A percentile compares a stretch with the other conserved stretches of the same genome.
phyloP scores from a whole-genome alignment of 139 green algal species.

The Micractinium conductrix region DNA sequence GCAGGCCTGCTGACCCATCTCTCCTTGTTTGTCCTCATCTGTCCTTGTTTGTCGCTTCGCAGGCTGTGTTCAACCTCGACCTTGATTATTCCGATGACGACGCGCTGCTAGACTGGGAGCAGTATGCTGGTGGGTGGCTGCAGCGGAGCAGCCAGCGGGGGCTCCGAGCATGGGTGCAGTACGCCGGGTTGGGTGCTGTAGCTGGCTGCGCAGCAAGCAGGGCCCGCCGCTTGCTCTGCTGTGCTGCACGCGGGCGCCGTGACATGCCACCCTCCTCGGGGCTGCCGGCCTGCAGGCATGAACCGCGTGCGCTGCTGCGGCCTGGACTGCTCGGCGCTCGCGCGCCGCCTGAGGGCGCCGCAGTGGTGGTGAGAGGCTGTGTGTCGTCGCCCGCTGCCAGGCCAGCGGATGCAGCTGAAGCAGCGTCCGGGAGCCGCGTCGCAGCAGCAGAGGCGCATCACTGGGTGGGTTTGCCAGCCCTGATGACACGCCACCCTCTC shows the following conservation, averaged over 20 bases:
- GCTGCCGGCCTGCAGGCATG: slow-evolving; percentile 26
- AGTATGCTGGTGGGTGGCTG: background rate
- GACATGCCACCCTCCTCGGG: background rate
- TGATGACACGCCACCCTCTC: background rate
- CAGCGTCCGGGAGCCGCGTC: no score
- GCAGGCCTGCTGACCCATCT: no score
- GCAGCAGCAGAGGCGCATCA: no score
- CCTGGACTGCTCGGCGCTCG: slow-evolving; percentile 26
- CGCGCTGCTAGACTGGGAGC: slow-evolving; percentile 70
- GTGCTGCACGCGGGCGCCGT: background rate
- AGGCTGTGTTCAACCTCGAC: slow-evolving; percentile 59
- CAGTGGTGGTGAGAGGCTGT: slow-evolving; percentile 59
- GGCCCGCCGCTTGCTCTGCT: background rate
- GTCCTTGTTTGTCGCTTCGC: background rate
- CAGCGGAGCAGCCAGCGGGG: no score
- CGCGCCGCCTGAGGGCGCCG: slow-evolving; percentile 32
- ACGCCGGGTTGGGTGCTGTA: no score
- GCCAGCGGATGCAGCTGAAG: no score
- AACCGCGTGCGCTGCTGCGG: slow-evolving; percentile 45
- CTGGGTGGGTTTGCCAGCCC: no score
- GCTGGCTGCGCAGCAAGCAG: background rate
- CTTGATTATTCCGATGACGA: slow-evolving; percentile 63
- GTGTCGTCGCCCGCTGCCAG: no score
- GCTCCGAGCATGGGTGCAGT: background rate
- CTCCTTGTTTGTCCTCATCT: no score